A percentile compares a stretch with the other conserved stretches of the same genome.
Evolutionary conservation across 768 basidiomycete species (phyloP).

Genomic region (Pisolithus microcarpus): DNA sequence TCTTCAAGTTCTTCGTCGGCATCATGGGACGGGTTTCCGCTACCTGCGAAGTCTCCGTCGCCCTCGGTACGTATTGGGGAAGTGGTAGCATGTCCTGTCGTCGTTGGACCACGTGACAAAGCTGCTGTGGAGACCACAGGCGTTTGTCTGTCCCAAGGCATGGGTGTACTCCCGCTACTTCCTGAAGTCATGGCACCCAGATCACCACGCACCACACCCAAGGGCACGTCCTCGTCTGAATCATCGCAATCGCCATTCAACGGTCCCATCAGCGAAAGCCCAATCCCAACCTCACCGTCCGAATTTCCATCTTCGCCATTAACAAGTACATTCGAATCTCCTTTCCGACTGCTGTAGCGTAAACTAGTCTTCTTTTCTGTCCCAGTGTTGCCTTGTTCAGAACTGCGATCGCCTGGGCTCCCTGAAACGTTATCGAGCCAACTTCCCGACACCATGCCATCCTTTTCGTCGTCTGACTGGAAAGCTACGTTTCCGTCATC

Average conservation of each 20-base stretch:
- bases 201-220: conserved; percentile 2
- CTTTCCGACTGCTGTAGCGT: background rate
- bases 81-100: background rate
- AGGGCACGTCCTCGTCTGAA: conserved; percentile 6
- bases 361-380: background rate
- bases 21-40: background rate
- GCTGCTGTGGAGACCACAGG: conserved; percentile 14
- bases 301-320: conserved; percentile 29
- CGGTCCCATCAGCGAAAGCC: conserved; percentile 55
- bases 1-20: conserved; percentile 13
- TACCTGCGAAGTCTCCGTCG: background rate
- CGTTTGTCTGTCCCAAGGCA: conserved; percentile 26
- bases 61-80: background rate
- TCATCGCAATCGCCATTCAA: conserved; percentile 30
- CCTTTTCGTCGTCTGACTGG: conserved; percentile 8
- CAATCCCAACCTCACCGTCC: conserved; percentile 63
- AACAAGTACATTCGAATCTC: background rate
- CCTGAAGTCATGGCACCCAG: background rate
- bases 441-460: background rate
- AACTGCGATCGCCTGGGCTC: background rate
- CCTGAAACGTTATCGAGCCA: background rate
- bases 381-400: background rate
- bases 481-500: background rate
- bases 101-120: background rate
- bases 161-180: conserved; percentile 9